phyloP scores from a whole-genome alignment of 495 filamentous ascomycete genomes.

The Cetradonia linearis region DNA sequence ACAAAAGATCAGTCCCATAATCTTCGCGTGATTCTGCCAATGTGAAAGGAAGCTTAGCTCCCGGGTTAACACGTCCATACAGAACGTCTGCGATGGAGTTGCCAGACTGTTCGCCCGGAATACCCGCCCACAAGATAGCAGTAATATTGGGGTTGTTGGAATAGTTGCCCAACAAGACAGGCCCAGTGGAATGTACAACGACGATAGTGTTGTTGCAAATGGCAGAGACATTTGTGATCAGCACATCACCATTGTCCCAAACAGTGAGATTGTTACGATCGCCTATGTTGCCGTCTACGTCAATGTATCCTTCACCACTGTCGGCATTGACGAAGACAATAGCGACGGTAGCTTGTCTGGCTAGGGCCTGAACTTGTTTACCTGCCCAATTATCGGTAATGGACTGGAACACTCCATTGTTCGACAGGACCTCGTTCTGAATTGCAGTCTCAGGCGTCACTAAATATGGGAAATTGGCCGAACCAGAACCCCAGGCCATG shows the following conservation, averaged over 20 bases:
- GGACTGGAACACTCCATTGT: slow-evolving; percentile 56
- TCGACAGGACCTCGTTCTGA: slow-evolving; percentile 51
- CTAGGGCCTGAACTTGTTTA: slow-evolving; percentile 47
- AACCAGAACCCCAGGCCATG: slow-evolving; percentile 92
- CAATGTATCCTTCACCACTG: slow-evolving; percentile 79
- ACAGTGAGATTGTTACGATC: slow-evolving; percentile 91
- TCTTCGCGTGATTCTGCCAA: slow-evolving; percentile 62
- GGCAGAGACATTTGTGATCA: slow-evolving; percentile 67
- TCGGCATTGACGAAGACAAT: slow-evolving; percentile 87
- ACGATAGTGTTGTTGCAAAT: slow-evolving; percentile 86
- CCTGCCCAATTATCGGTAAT: slow-evolving; percentile 67
- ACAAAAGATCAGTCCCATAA: slow-evolving; percentile 68
- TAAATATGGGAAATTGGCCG: slow-evolving; percentile 83
- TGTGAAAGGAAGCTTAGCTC: slow-evolving; percentile 80
- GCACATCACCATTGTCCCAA: slow-evolving; percentile 68
- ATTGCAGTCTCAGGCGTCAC: slow-evolving; percentile 81
- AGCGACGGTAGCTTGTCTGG: slow-evolving; percentile 56
- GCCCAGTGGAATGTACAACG: slow-evolving; percentile 75
- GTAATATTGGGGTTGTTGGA: slow-evolving; percentile 84
- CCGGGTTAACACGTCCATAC: slow-evolving; percentile 80
- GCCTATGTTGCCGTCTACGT: slow-evolving; percentile 72
- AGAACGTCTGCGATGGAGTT: slow-evolving; percentile 86
- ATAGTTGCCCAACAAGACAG: slow-evolving; percentile 68
- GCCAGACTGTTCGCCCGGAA: slow-evolving; percentile 87
- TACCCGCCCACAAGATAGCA: slow-evolving; percentile 85